Base-by-base conservation (phyloP, 2,329 filamentous ascomycete species). In the Colletotrichum scovillei region DNA sequence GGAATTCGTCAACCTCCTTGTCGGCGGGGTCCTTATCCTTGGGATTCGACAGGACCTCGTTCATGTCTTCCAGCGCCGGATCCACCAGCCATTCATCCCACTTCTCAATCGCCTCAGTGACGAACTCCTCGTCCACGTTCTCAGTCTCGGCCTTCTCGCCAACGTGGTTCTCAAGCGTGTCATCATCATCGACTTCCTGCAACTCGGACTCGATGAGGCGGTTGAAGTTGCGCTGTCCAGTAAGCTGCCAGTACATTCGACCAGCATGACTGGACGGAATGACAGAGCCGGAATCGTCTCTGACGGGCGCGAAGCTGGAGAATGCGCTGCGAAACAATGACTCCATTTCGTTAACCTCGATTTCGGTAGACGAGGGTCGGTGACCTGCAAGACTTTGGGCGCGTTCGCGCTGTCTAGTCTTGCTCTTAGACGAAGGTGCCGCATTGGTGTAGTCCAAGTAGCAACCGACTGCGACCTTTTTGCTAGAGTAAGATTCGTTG, bases 271-370 rank as follows among this genome's bases (percentile, higher is more conserved):
- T 90, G 1, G 92, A 90, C 0, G 94, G 90, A 3, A 95, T 86
- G 70, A 95, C 86, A 6, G 94, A 92, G 14, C 88, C 90, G 3
- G 92, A 88, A 78, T 95, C 92, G 80, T 96, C 94, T 77, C 90
- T 92, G 64, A 89, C 91, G 0, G 94, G 94, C 6, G 94, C 94
- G 80, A 95, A 96, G 78, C 92, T 93, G 0, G 93, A 95, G 80
- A 95, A 96, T 1, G 92, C 93, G 67, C 92, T 91, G 35, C 93
- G 89, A 79, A 95, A 96, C 11, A 95, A 84, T 0, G 92, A 88
- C 76, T 95, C 93, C 82, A 95, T 90, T 79, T 93, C 92, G 4
- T 90, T 89, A 77, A 90, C 85, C 78, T 93, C 87, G 1, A 89
- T 79, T 75, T 92, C 90, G 1, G 84, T 83, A 5, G 85, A 81